phyloP scores from a whole-genome alignment of 2,329 filamentous ascomycete genomes.

The Metarhizium guizhouense region DNA sequence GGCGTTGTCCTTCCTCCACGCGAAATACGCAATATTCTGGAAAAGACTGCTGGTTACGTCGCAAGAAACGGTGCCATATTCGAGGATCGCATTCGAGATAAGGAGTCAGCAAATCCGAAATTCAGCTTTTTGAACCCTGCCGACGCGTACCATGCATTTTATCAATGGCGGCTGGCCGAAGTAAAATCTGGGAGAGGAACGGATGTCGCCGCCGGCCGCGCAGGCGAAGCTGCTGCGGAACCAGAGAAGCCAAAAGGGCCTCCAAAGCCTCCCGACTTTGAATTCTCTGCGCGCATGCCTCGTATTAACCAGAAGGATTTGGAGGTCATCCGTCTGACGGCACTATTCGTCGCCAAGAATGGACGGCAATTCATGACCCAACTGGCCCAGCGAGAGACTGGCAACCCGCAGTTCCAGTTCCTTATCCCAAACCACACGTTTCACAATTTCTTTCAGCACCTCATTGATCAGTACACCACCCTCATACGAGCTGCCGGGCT shows the following conservation, averaged over 20 bases:
- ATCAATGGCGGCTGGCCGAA: constrained; percentile 82
- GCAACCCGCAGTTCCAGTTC: constrained; percentile 95
- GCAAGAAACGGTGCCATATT: constrained; percentile 59
- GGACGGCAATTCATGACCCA: constrained; percentile 87
- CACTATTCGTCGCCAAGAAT: constrained; percentile 86
- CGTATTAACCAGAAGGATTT: constrained; percentile 94
- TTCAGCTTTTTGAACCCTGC: constrained; percentile 76
- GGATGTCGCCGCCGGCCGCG: constrained; percentile 65
- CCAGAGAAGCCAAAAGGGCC: constrained; percentile 68
- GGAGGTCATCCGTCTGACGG: constrained; percentile 65
- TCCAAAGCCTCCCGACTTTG: constrained; percentile 74
- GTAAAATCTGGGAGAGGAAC: constrained; percentile 78
- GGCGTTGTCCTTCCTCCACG: constrained; percentile 84
- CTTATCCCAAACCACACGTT: constrained; percentile 90
- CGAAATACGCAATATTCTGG: constrained; percentile 74
- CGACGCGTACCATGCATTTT: constrained; percentile 83
- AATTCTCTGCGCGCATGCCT: constrained; percentile 94
- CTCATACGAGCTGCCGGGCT: constrained; percentile 61
- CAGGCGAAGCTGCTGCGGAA: constrained; percentile 48
- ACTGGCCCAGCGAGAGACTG: constrained; percentile 77
- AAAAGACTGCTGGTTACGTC: constrained; percentile 93
- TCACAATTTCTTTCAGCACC: constrained; percentile 87
- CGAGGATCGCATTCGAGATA: constrained; percentile 77
- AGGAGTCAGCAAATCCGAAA: constrained; percentile 77
- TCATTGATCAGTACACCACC: constrained; percentile 89